phyloP scores from a whole-genome alignment of 306 rosid species.

The Trifolium repens region DNA sequence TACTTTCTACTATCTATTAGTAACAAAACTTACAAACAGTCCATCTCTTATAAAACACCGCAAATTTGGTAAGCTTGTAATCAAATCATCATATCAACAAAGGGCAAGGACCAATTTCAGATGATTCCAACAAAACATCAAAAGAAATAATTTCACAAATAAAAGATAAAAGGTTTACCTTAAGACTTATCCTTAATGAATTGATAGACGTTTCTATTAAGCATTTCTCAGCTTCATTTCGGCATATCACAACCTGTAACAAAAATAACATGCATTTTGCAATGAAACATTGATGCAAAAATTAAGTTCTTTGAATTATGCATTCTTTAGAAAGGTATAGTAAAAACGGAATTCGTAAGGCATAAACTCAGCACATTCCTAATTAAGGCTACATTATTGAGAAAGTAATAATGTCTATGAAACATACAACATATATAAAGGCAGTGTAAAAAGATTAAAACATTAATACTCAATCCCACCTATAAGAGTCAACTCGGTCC shows the following conservation, averaged over 20 bases:
- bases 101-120: conserved; percentile 23
- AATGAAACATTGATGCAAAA: conserved; percentile 21
- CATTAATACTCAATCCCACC: neutral
- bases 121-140: conserved; percentile 36
- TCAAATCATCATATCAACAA: conserved; percentile 20
- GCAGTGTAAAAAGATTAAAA: neutral
- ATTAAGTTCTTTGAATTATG: conserved; percentile 1
- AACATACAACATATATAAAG: conserved; percentile 20
- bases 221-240: conserved; percentile 97
- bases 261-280: conserved; percentile 34
- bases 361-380: conserved; percentile 4
- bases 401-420: conserved; percentile 10
- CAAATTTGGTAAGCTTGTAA: neutral
- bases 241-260: conserved; percentile 83
- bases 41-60: conserved; percentile 11
- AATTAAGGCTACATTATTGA: conserved; percentile 1
- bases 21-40: conserved; percentile 16
- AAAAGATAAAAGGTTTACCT: conserved; percentile 54
- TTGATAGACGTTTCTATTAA: conserved; percentile 95
- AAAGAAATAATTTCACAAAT: neutral
- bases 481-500: conserved; percentile 5
- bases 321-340: conserved; percentile 8
- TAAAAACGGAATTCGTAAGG: neutral
- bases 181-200: conserved; percentile 93
- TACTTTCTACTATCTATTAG: neutral